Evolutionary conservation across 352 stramenopile genomes (phyloP).

Genomic region (Phytophthora cactorum): DNA sequence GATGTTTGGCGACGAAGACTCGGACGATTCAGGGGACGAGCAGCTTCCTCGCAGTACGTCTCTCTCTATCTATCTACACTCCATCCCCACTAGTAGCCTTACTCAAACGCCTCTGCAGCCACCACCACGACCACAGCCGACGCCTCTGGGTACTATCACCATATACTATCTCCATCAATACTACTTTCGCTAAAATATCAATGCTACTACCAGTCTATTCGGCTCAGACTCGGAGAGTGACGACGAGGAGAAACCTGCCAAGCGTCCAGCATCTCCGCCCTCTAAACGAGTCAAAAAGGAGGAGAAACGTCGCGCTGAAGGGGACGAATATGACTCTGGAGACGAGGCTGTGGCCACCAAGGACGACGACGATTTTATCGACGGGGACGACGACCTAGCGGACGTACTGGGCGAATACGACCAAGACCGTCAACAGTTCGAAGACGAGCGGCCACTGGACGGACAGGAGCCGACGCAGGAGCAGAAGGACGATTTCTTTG

Average conservation of each 20-base stretch:
- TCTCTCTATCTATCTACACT: background rate
- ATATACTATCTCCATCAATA: background rate
- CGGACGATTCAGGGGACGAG: conserved; percentile 72
- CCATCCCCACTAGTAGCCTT: background rate
- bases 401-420: conserved; percentile 86
- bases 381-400: conserved; percentile 84
- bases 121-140: conserved; percentile 63
- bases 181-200: conserved; percentile 6
- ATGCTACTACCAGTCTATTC: conserved; percentile 59
- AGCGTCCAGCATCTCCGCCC: conserved; percentile 52
- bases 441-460: conserved; percentile 79
- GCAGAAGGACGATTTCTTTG: conserved; percentile 81
- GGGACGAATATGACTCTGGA: conserved; percentile 88
- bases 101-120: background rate
- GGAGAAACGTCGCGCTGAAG: conserved; percentile 30
- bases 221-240: conserved; percentile 90
- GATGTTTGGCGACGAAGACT: conserved; percentile 89
- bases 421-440: conserved; percentile 77
- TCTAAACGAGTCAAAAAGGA: conserved; percentile 61
- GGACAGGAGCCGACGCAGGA: conserved; percentile 34
- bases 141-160: conserved; percentile 60
- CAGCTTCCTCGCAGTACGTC: conserved; percentile 57
- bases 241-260: conserved; percentile 58
- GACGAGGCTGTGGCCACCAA: conserved; percentile 77
- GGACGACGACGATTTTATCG: conserved; percentile 90